Evolutionary conservation across 2,329 filamentous ascomycete genomes (phyloP).

Genomic region (Nemania sp.): DNA sequence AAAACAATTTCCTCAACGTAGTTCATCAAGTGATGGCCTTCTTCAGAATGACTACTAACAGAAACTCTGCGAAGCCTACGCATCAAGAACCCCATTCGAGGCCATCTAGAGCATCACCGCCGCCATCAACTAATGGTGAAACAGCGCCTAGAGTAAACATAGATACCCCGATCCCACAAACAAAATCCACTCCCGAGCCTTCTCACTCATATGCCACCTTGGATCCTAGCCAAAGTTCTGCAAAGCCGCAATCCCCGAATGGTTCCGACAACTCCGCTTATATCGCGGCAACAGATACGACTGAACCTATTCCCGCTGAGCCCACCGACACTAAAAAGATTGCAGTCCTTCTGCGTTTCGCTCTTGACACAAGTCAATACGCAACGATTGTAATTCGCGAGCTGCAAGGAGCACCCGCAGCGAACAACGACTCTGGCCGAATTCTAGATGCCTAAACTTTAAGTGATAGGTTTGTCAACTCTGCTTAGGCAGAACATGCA

Average conservation of each 20-base stretch:
- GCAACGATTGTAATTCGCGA: slow-evolving; percentile 52
- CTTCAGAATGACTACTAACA: slow-evolving; percentile 43
- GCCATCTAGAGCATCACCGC: slow-evolving; percentile 6
- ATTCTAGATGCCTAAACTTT: not conserved
- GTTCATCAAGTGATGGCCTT: slow-evolving; percentile 41
- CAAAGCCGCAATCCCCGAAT: not conserved
- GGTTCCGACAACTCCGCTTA: slow-evolving; percentile 6
- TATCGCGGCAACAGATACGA: slow-evolving; percentile 12
- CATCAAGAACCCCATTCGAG: slow-evolving; percentile 26
- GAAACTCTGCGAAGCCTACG: slow-evolving; percentile 37
- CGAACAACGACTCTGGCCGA: slow-evolving; percentile 16
- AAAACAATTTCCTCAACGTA: slow-evolving; percentile 32
- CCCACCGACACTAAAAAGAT: slow-evolving; percentile 46
- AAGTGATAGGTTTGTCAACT: slow-evolving; percentile 6
- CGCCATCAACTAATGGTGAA: slow-evolving; percentile 14
- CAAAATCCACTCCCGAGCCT: slow-evolving; percentile 5
- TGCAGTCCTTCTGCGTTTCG: slow-evolving; percentile 52
- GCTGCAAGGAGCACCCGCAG: slow-evolving; percentile 45
- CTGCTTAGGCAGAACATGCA: slow-evolving; percentile 6
- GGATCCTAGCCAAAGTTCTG: not conserved
- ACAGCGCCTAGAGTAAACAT: slow-evolving; percentile 1
- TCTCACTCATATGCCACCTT: not conserved
- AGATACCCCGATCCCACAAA: slow-evolving; percentile 1
- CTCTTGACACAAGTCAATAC: slow-evolving; percentile 52
- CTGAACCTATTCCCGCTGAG: slow-evolving; percentile 18